Evolutionary conservation across 2,329 filamentous ascomycete species (phyloP), one percentile per base, ranked within the genome.

Genomic region (Tolypocladium tropicale): DNA sequence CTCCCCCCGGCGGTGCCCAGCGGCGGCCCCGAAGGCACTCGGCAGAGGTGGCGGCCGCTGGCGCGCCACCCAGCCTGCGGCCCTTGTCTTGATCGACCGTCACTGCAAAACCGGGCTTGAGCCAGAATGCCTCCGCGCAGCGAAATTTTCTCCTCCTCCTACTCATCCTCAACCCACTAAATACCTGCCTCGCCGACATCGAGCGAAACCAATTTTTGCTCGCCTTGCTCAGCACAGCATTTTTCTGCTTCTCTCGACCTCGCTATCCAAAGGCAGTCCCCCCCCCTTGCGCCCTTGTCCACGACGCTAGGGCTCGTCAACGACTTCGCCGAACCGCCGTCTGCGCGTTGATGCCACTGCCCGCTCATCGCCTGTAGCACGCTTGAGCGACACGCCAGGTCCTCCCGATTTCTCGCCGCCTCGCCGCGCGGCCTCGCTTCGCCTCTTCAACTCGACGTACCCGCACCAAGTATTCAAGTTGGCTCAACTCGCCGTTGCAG

Each of bases 401-500:
- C 2, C n/a, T 36, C 32, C 32, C 6, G 51, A 16, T 25, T 30
- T 1, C 32, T 18, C 30, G 18, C 18, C 52, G 11, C 25, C 2
- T 9, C 34, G 18, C 36, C 16, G 11, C 37, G 16, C n/a, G n/a
- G n/a, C 23, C 25, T 41, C 33, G 23, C 37, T 6, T 49, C 46
- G 43, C 16, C 12, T 41, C 51, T 23, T 21, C 36, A 14, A 30
- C 25, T 10, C 36, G 18, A 23, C 46, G 25, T 12, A 65, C 62
- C 63, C 62, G 58, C 64, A 57, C 56, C 65, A 81, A 75, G 83
- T 83, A 84, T 88, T 84, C 90, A 95, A 95, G 84, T 95, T 95
- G 90, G 90, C 90, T 90, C 88, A 88, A 81, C 78, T 85, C 84
- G 83, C 81, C 79, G 80, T 76, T 74, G 80, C 75, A 76, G 82